These are phyloP conservation scores for Diplosphaera chodatii DNA, from an alignment of 139 green algal genomes.

Conservation along the genomic window DNA sequence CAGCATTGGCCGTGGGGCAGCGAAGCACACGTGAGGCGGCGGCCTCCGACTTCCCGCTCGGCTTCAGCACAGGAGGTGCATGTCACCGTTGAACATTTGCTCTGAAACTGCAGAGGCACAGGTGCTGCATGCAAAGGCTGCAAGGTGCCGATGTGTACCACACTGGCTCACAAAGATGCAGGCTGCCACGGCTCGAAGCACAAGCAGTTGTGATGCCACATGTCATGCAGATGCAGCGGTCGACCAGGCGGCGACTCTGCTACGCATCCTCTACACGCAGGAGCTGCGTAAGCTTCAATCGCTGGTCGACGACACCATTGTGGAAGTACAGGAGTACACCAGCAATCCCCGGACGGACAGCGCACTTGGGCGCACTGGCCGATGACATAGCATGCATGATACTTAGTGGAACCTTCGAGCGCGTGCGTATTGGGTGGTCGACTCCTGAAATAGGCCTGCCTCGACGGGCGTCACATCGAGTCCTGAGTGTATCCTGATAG, in stretches of 20 bases:
- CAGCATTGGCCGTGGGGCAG: neutral
- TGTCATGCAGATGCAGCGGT: conserved; percentile 28
- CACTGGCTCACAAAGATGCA: too few relatives aligned
- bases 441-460: too few relatives aligned
- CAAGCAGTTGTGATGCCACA: conserved; percentile 31
- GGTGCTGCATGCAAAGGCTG: too few relatives aligned
- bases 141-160: too few relatives aligned
- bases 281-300: conserved; percentile 49
- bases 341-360: conserved; percentile 56
- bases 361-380: conserved; percentile 43
- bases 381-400: too few relatives aligned
- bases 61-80: conserved; percentile 27
- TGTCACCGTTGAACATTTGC: too few relatives aligned
- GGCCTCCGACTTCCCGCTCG: conserved; percentile 17
- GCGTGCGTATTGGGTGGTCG: too few relatives aligned
- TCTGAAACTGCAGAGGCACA: too few relatives aligned
- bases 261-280: conserved; percentile 59
- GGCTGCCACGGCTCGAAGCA: conserved; percentile 36
- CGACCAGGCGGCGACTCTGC: conserved; percentile 42
- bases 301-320: conserved; percentile 3
- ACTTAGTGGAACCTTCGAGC: too few relatives aligned
- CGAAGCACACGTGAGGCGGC: neutral
- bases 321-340: conserved; percentile 40
- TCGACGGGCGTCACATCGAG: too few relatives aligned
- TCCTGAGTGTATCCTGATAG: too few relatives aligned